Percentiles rank a stretch among this genome's conserved stretches.
Evolutionary conservation across 202 grass and related monocot genomes (phyloP).

Genomic region (Setaria viridis): DNA sequence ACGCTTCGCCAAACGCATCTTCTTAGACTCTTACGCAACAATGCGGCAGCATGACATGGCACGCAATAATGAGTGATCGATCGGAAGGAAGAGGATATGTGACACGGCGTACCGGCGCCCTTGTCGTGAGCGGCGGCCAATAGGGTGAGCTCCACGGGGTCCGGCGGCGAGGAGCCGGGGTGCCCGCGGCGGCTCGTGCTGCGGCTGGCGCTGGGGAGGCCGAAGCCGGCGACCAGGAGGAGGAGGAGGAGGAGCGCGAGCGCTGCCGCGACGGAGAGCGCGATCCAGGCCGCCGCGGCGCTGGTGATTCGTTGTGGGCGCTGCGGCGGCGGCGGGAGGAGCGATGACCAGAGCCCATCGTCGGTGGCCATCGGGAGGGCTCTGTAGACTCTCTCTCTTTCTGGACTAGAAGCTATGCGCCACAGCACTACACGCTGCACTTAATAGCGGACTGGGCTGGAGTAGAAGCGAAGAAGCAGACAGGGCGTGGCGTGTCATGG

Average conservation of each 20-base stretch:
- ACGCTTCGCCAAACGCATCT: not conserved
- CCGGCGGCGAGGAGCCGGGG: not conserved
- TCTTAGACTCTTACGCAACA: not conserved
- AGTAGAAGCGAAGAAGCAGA: no score
- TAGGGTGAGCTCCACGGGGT: not conserved
- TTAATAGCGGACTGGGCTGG: no score
- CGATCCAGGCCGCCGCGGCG: not conserved
- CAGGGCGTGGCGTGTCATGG: not conserved
- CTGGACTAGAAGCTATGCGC: not conserved
- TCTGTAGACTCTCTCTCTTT: no score
- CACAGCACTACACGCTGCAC: not conserved
- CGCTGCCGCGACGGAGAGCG: not conserved
- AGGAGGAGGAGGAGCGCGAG: not conserved
- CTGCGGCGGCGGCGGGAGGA: not conserved
- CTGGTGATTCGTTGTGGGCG: not conserved
- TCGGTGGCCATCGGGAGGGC: not conserved
- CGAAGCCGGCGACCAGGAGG: not conserved
- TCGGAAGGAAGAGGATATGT: not conserved
- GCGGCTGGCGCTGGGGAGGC: not conserved
- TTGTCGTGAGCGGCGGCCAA: not conserved
- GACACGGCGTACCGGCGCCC: not conserved
- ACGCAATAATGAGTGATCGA: not conserved
- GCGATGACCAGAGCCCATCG: not conserved
- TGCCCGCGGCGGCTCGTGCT: not conserved
- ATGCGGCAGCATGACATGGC: not conserved